Evolutionary conservation across 768 basidiomycete genomes (phyloP).

Genomic region (Amanita rubescens): DNA sequence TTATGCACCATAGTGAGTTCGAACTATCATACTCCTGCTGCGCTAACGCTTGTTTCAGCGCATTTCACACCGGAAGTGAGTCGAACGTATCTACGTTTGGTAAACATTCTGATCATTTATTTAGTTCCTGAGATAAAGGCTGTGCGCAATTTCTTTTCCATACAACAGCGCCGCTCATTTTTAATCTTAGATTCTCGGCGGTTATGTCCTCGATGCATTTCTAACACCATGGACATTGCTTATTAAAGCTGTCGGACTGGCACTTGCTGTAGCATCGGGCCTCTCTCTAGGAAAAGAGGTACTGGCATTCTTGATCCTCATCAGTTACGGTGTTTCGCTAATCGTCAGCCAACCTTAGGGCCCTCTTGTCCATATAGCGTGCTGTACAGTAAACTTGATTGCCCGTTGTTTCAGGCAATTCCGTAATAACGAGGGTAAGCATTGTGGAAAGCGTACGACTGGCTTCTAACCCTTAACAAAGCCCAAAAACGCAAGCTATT

Average conservation of each 20-base stretch:
- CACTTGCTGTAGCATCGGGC: conserved; percentile 79
- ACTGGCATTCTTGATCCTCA: conserved; percentile 8
- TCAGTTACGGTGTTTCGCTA: not conserved
- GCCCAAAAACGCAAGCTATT: conserved; percentile 77
- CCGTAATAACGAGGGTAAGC: conserved; percentile 66
- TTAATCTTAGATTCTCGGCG: conserved; percentile 55
- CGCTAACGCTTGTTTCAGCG: conserved; percentile 29
- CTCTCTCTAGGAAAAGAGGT: conserved; percentile 83
- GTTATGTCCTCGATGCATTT: conserved; percentile 83
- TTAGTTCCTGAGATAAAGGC: conserved; percentile 77
- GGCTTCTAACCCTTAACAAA: conserved; percentile 16
- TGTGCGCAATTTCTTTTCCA: conserved; percentile 28
- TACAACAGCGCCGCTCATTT: not conserved
- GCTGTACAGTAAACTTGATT: conserved; percentile 70
- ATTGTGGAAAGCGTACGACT: not conserved
- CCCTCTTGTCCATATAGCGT: conserved; percentile 79
- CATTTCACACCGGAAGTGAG: conserved; percentile 78
- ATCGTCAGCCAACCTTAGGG: conserved; percentile 35
- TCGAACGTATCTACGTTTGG: conserved; percentile 8
- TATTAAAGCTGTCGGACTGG: conserved; percentile 78
- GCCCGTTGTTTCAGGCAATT: conserved; percentile 64
- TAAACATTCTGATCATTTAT: not conserved
- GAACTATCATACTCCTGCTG: not conserved
- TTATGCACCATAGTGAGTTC: conserved; percentile 64
- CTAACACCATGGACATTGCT: conserved; percentile 81